These are phyloP conservation scores for Didymella keratinophila DNA, from an alignment of 2,329 filamentous ascomycete species.

Conservation along the genomic window DNA sequence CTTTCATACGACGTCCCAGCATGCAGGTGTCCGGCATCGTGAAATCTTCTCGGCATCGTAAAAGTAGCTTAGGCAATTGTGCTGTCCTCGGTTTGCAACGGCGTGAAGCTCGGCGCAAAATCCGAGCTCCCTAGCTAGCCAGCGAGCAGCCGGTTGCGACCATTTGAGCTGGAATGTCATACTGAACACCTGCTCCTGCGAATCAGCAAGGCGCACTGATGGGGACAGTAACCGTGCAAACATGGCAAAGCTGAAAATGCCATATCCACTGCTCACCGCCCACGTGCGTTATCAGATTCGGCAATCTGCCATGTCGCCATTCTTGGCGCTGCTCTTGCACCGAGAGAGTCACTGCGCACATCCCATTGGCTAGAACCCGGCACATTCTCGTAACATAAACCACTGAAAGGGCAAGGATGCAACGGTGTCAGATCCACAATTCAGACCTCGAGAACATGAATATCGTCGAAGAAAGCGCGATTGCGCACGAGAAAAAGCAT, in stretches of 20 bases:
- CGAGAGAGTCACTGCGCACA: conserved; percentile 18
- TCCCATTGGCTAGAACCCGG: conserved; percentile 17
- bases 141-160: background rate
- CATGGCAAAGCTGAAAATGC: background rate
- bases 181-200: background rate
- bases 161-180: background rate
- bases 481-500: conserved; percentile 8
- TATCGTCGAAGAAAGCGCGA: conserved; percentile 26
- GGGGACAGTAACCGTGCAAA: background rate
- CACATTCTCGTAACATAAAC: background rate
- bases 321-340: background rate
- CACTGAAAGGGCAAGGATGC: conserved; percentile 2
- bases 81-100: background rate
- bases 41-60: background rate
- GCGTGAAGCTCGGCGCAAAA: background rate
- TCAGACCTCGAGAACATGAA: conserved; percentile 20
- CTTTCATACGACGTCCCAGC: background rate
- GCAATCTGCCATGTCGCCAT: conserved; percentile 7
- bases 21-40: background rate
- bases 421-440: background rate
- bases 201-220: background rate
- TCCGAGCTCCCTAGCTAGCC: background rate
- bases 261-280: conserved; percentile 1
- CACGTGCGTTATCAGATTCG: background rate
- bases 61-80: background rate